Conservation (phyloP, 371 early-diverging fungal species). For the Lichtheimia hyalospora region DNA sequence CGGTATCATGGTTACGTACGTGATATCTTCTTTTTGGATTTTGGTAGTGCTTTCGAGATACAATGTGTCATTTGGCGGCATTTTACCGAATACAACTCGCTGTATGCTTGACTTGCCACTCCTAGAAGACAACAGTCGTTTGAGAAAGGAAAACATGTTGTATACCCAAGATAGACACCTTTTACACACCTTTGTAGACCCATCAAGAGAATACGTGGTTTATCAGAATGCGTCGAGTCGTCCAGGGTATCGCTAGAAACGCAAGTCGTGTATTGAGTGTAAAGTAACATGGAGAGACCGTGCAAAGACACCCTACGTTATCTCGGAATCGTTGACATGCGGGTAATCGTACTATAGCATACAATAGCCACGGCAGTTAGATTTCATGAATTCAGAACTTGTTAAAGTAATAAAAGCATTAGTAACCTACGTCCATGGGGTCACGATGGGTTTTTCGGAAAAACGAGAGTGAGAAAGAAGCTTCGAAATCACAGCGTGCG, state of each 20-base stretch:
- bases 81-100: conserved; percentile 90
- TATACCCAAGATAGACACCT: not conserved
- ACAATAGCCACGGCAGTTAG: not conserved
- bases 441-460: no score
- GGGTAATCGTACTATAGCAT: conserved; percentile 22
- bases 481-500: no score
- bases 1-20: conserved; percentile 40
- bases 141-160: not conserved
- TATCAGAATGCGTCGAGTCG: conserved; percentile 35
- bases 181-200: conserved; percentile 60
- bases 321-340: conserved; percentile 23
- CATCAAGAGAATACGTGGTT: conserved; percentile 69
- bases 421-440: no score
- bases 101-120: conserved; percentile 95
- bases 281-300: not conserved
- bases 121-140: conserved; percentile 37
- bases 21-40: conserved; percentile 74
- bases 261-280: not conserved
- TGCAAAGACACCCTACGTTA: conserved; percentile 11
- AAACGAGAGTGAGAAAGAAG: no score
- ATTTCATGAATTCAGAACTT: no score
- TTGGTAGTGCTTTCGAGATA: conserved; percentile 86
- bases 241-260: conserved; percentile 37
- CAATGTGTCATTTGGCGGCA: conserved; percentile 91
- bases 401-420: not conserved